Percentiles rank a stretch among this genome's conserved stretches.
Evolutionary conservation across 2,329 filamentous ascomycete species (phyloP).

Genomic region (Torrubiella hemipterigena): DNA sequence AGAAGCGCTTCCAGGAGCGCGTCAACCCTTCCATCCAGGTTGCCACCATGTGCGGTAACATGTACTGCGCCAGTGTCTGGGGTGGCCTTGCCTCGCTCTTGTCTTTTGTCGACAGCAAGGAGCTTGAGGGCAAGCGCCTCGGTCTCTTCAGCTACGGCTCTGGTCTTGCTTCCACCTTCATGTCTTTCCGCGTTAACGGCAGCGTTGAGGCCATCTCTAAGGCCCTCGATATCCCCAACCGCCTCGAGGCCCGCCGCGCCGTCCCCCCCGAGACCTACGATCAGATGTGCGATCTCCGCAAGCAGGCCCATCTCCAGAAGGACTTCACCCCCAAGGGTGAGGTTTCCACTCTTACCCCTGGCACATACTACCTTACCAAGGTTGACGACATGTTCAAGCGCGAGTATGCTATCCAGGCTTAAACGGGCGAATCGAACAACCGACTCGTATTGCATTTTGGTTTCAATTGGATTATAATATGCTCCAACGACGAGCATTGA

Average conservation of each 20-base stretch:
- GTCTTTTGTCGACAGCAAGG: constrained; percentile 47
- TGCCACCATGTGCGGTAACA: constrained; percentile 62
- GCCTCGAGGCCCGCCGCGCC: constrained; percentile 51
- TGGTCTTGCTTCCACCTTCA: constrained; percentile 59
- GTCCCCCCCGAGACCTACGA: constrained; percentile 66
- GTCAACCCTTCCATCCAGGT: constrained; percentile 63
- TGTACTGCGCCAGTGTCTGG: constrained; percentile 62
- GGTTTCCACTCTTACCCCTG: constrained; percentile 50
- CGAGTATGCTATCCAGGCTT: constrained; percentile 65
- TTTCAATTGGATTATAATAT: too few relatives aligned
- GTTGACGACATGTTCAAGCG: constrained; percentile 82
- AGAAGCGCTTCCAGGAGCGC: constrained; percentile 74
- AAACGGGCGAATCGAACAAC: constrained; percentile 13
- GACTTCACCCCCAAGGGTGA: constrained; percentile 60
- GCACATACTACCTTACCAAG: constrained; percentile 68
- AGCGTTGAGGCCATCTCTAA: constrained; percentile 57
- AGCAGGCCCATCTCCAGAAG: constrained; percentile 76
- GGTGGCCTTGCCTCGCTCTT: constrained; percentile 63
- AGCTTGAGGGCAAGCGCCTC: constrained; percentile 59
- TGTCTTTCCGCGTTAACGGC: constrained; percentile 62
- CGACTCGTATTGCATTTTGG: too few relatives aligned
- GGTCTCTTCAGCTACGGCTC: constrained; percentile 72
- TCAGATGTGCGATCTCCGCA: constrained; percentile 69
- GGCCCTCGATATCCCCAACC: constrained; percentile 56
- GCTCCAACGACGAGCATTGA: too few relatives aligned